Evolutionary conservation across 2,329 filamentous ascomycete genomes (phyloP), one percentile per base, ranked within the genome.

Genomic region (Davidsoniella eucalypti): DNA sequence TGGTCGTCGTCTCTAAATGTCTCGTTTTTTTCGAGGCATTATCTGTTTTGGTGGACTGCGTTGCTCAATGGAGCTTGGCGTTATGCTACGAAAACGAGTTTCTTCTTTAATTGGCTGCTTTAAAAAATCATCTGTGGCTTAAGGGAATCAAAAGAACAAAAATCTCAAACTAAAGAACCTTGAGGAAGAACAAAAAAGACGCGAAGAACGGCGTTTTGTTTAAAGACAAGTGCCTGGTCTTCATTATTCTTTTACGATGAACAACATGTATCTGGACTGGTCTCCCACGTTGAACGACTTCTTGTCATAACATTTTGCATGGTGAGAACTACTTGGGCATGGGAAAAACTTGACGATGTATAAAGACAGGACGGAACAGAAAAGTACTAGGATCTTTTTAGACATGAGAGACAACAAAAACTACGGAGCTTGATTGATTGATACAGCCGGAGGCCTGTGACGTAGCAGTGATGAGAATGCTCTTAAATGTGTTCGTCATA

Each of bases 1-100:
- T 85, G 92, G 92, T 96, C 92, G 92, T 76, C 90, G 92, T 94
- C 85, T 98, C 73, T 98, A 77, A 85, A 72, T 56, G 44, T 50
- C 44, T 53, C 52, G 40, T 16, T 25, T 36, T 17, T 49, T 38
- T 23, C 39, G 52, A 43, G 44, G 23, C 52, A 38, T 36, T 50
- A 37, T 50, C 48, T 53, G 52, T 53, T 53, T 53, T 53, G 52
- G 52, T 53, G 43, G 48, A 44, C 49, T 53, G 25, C 44, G 49
- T 44, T 50, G 44, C 43, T 53, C 52, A 48, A 25, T 44, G 44
- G 47, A 37, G 48, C 48, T 53, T 37, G 48, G 47, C 44, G 52
- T 53, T 53, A 40, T 50, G 39, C 52, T 50, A 43, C 44, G 52
- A 53, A 53, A 53, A 53, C 52, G 48, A 43, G 52, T 48, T 53